A percentile compares a stretch with the other conserved stretches of the same genome.
phyloP scores from a whole-genome alignment of 2,329 filamentous ascomycete genomes.

The Aureobasidium lini region DNA sequence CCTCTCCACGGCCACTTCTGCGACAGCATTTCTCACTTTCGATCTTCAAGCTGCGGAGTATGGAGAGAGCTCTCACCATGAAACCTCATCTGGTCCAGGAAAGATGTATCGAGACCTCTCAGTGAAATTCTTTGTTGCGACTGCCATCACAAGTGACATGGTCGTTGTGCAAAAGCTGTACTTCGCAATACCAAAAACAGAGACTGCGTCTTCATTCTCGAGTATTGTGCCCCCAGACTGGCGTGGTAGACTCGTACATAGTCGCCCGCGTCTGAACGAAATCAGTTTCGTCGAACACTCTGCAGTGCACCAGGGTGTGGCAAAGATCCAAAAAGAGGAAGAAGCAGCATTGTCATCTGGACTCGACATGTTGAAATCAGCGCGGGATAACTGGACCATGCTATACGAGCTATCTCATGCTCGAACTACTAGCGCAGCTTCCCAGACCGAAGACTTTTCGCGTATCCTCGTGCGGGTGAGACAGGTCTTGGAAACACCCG shows the following conservation, averaged over 20 bases:
- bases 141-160: conserved; percentile 15
- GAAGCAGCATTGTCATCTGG: background rate
- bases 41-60: conserved; percentile 8
- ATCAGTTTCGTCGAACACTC: conserved; percentile 17
- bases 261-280: conserved; percentile 13
- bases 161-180: conserved; percentile 13
- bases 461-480: background rate
- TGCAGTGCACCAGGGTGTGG: background rate
- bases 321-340: background rate
- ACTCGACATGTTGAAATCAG: background rate
- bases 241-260: conserved; percentile 16
- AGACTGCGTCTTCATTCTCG: background rate
- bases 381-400: background rate
- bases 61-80: conserved; percentile 7
- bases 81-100: conserved; percentile 7
- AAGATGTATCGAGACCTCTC: background rate
- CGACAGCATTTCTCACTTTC: background rate
- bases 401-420: conserved; percentile 13
- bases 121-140: conserved; percentile 16
- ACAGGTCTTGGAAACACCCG: background rate
- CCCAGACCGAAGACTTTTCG: background rate
- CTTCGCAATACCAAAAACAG: background rate
- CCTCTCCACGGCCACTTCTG: background rate
- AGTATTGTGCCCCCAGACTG: conserved; percentile 17
- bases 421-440: background rate